Base-by-base conservation (phyloP, 768 basidiomycete genomes). In the Lenzites betulinus region DNA sequence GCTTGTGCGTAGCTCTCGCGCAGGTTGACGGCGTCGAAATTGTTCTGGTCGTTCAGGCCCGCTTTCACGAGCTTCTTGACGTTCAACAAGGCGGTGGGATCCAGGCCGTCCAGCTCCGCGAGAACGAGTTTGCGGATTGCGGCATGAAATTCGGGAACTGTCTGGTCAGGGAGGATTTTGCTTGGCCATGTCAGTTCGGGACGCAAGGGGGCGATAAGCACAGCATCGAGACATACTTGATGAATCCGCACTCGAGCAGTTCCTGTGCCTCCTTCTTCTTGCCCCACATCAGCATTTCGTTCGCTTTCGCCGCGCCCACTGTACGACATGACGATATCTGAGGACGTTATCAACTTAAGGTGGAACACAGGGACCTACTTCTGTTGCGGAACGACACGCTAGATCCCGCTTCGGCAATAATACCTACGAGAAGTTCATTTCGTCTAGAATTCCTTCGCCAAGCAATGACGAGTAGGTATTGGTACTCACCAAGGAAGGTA, bases 1-100 rank as follows among this genome's bases (percentile, higher is more conserved):
- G 87, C 87, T 74, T 90, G 88, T 12, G 83, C 86, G 67, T 88
- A 88, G 54, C 84, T 86, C 72, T 90, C 88, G 47, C 88, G 78
- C 15, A 89, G 75, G 65, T 87, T 87, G 12, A 83, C 82, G 3
- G 81, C 82, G 68, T 90, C 85, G 2, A 83, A 81, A 54, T 84
- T 74, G 47, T 87, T 87, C 70, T 81, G 85, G 66, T 88, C 88
- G 39, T 81, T 75, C 62, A 87, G 61, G 16, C 83, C 86, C 7
- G 77, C 75, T 53, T 76, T 79, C 39, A 89, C 78, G 23, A 89
- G 79, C 16, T 71, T 72, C 70, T 84, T 87, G 36, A 83, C 78
- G 3, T 71, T 69, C 13, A 88, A 73, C 6, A 89, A 55, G 8
- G 88, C 83, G 1, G 75, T 71, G 11, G 76, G 81, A 62, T 86